Evolutionary conservation across 176 grass and related monocot genomes (phyloP), one percentile per base, ranked within the genome.

Genomic region (Pontederia crassipes): DNA sequence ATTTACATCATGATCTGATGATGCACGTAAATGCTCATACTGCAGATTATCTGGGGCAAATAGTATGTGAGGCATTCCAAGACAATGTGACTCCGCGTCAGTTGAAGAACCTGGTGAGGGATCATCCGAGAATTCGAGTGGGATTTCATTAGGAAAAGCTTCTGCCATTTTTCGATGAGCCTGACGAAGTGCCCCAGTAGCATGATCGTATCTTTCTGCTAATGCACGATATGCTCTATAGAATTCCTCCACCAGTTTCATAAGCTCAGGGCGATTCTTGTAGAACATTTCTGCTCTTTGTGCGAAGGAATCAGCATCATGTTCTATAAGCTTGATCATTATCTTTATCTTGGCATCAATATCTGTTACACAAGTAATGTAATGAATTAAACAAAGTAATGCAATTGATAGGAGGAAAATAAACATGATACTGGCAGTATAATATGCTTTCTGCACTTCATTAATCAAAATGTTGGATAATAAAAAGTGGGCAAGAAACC

Each of bases 201-300:
- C 84, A 72, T 92, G 84, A 57, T 98, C 93, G 35, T 92, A 88
- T 78, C 93, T 82, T 65, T 98, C 93, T 15, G 93, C 93, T 75
- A 98, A 79, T 49, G 82, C 87, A 16, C 93, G 84, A 65, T 98
- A 98, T 60, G 88, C 93, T 56, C 93, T 84, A 64, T 98, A 98
- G 54, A 92, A 74, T 74, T 98, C 93, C 77, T 98, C 93, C 17
- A 98, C 84, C 71, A 98, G 66, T 58, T 75, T 85, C 87, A 89
- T 98, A 35, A 98, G 58, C 74, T 98, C 88, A 8, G 93, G 93
- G 16, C 93, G 79, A 49, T 85, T 84, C 73, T 72, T 82, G 63
- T 98, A 98, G 80, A 83, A 98, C 93, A 98, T 98, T 73, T 98
- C 93, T 54, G 93, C 93, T 74, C 93, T 81, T 73, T 71, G 77